Evolutionary conservation across 306 rosid species (phyloP).

Genomic region (Castanea mollissima): DNA sequence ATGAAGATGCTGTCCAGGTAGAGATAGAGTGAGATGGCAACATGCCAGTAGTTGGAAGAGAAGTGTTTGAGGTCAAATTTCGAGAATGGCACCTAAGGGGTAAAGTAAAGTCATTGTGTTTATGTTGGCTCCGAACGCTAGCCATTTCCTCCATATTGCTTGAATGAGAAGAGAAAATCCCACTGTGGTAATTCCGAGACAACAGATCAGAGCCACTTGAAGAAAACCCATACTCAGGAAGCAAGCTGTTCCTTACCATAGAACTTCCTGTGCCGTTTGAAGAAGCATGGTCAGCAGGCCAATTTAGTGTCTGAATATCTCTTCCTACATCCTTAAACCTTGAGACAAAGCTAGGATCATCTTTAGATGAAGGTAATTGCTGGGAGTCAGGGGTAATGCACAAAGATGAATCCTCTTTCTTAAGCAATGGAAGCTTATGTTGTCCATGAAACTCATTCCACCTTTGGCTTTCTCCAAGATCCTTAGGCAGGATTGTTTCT

Average conservation of each 20-base stretch:
- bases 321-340: slow-evolving; percentile 24
- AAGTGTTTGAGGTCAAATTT: slow-evolving; percentile 21
- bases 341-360: slow-evolving; percentile 18
- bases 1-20: slow-evolving; percentile 35
- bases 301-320: slow-evolving; percentile 11
- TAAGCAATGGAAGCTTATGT: slow-evolving; percentile 34
- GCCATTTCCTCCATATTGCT: slow-evolving; percentile 40
- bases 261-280: slow-evolving; percentile 28
- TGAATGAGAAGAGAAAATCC: slow-evolving; percentile 41
- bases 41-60: slow-evolving; percentile 22
- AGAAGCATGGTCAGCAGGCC: slow-evolving; percentile 12
- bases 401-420: slow-evolving; percentile 31
- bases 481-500: slow-evolving; percentile 37
- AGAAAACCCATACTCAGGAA: slow-evolving; percentile 47
- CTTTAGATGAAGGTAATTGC: slow-evolving; percentile 21
- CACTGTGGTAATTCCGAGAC: slow-evolving; percentile 33
- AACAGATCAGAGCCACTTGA: slow-evolving; percentile 24
- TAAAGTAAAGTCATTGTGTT: slow-evolving; percentile 30
- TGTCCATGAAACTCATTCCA: slow-evolving; percentile 41
- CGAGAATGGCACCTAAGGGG: slow-evolving; percentile 28
- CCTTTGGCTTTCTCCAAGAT: slow-evolving; percentile 36
- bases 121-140: slow-evolving; percentile 32
- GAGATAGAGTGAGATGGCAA: slow-evolving; percentile 34
- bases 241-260: slow-evolving; percentile 28
- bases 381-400: slow-evolving; percentile 12